Conservation (phyloP, 805 yeast genomes). For the Zygoascus flipseniorum region DNA sequence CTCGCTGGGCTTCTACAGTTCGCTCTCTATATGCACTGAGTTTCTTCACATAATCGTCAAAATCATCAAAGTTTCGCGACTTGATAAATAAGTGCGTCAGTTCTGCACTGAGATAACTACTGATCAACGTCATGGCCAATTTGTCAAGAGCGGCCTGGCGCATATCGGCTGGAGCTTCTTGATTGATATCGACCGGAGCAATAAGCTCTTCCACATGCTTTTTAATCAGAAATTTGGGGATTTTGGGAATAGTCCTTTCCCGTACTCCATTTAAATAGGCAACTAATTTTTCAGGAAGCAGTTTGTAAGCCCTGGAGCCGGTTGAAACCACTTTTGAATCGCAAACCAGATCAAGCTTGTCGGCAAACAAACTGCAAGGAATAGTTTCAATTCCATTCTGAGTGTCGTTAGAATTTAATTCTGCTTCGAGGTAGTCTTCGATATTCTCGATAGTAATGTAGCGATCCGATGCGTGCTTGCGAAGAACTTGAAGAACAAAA, state of each 20-base stretch:
- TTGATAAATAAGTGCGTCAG: conserved; percentile 7
- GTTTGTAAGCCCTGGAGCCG: conserved; percentile 1
- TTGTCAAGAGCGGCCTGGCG: conserved; percentile 12
- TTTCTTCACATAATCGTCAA: conserved; percentile 15
- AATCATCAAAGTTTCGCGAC: conserved; percentile 14
- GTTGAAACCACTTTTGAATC: not conserved
- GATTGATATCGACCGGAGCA: conserved; percentile 12
- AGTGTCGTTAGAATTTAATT: conserved; percentile 10
- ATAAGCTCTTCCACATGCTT: conserved; percentile 14
- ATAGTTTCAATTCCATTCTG: not conserved
- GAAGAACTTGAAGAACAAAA: conserved; percentile 19
- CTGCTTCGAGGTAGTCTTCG: conserved; percentile 16
- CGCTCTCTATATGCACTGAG: conserved; percentile 13
- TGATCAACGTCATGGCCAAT: conserved; percentile 13
- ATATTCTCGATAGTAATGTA: conserved; percentile 21
- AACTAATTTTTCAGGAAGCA: conserved; percentile 11
- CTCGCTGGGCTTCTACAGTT: conserved; percentile 15
- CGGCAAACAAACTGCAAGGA: not conserved
- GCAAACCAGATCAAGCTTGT: not conserved
- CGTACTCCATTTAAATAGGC: conserved; percentile 15
- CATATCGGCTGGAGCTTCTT: conserved; percentile 13
- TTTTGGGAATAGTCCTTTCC: conserved; percentile 8
- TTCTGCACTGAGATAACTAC: conserved; percentile 11
- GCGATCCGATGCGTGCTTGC: conserved; percentile 6
- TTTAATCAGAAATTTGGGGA: conserved; percentile 15